Conservation (phyloP, 106 monocot genomes). For the Vanilla planifolia region DNA sequence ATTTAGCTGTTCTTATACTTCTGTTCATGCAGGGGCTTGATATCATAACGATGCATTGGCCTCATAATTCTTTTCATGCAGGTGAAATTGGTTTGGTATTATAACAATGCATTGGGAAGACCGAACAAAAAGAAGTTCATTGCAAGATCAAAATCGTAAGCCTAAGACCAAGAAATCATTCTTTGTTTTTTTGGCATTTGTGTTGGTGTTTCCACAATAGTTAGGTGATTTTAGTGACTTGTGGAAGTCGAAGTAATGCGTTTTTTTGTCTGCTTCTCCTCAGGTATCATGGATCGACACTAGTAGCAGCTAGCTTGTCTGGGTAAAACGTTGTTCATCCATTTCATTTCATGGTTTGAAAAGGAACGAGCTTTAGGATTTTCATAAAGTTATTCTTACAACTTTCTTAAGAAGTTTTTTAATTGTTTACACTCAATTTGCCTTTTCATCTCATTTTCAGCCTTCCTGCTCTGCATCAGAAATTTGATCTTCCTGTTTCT, state of each 20-base stretch:
- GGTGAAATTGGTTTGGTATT: conserved; percentile 99
- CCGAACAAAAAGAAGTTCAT: conserved; percentile 99
- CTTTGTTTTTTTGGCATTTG: neutral
- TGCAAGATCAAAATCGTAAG: conserved; percentile 83
- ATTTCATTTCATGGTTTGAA: conserved; percentile 2
- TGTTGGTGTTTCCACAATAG: neutral
- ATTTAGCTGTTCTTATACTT: neutral
- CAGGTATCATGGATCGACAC: conserved; percentile 96
- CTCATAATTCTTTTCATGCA: conserved; percentile 31
- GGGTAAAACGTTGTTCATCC: conserved; percentile 36
- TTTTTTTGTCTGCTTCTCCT: conserved; percentile 9
- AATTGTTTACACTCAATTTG: neutral
- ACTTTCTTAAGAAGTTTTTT: too few species aligned
- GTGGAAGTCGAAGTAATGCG: neutral
- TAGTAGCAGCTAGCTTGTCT: conserved; percentile 91
- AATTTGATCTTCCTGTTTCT: conserved; percentile 92
- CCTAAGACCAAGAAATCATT: neutral
- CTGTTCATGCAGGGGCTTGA: conserved; percentile 75
- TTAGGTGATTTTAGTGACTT: neutral
- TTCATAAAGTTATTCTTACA: neutral
- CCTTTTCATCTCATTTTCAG: conserved; percentile 8
- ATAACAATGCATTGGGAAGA: conserved; percentile 93
- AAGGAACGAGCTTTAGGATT: neutral
- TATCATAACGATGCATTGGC: conserved; percentile 97
- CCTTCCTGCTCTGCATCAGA: conserved; percentile 89